Conservation (phyloP, 768 basidiomycete genomes). For the Lactifluus volemus region DNA sequence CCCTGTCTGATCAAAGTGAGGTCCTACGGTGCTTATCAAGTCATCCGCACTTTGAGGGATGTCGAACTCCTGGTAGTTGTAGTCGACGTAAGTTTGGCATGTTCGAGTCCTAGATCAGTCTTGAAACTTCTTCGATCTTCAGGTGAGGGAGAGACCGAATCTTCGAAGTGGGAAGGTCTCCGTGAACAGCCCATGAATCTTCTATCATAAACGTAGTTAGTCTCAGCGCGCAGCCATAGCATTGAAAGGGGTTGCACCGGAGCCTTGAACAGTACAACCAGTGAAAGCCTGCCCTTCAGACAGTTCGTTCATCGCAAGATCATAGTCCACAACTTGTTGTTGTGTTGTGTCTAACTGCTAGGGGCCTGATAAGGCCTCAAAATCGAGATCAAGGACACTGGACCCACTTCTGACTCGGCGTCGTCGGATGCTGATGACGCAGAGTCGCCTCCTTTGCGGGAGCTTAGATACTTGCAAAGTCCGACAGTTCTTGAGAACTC, state of each 20-base stretch:
- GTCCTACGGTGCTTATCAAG: not conserved
- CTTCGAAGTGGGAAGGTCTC: not conserved
- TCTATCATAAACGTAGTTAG: not conserved
- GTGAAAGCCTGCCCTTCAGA: not conserved
- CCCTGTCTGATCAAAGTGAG: not conserved
- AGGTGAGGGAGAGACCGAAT: not conserved
- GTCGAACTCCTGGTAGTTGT: not conserved
- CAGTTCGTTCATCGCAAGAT: not conserved
- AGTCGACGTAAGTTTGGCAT: not conserved
- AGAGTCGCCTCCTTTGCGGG: not conserved
- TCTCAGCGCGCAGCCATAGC: not conserved
- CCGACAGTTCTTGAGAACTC: slow-evolving; percentile 12
- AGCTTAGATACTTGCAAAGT: slow-evolving; percentile 9
- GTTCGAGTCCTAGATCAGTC: not conserved
- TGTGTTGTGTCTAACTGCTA: not conserved
- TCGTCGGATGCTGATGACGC: not conserved
- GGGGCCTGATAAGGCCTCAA: not conserved
- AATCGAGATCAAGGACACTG: not conserved
- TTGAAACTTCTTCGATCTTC: not conserved
- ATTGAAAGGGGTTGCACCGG: not conserved
- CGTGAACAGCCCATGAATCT: not conserved
- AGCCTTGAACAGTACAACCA: not conserved
- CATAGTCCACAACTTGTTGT: not conserved
- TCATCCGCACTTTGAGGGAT: not conserved
- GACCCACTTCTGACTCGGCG: not conserved